A percentile compares a stretch with the other conserved stretches of the same genome.
phyloP scores from a whole-genome alignment of 2,329 filamentous ascomycete species.

The Aspergillus ochraceoroseus region DNA sequence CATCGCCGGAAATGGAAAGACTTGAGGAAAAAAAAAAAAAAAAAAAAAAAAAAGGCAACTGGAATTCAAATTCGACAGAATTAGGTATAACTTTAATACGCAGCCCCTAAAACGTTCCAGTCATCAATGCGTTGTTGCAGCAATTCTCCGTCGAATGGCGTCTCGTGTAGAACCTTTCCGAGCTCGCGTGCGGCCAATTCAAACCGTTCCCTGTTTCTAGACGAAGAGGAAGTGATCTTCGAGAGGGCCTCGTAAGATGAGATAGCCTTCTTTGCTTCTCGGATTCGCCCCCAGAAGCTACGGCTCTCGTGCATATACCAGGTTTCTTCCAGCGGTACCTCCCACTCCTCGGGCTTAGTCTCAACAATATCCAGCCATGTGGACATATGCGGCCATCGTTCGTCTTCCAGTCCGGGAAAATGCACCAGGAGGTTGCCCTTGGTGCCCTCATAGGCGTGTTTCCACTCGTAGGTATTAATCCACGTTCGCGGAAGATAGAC shows the following conservation, averaged over 20 bases:
- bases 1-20: no score
- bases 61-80: neutral
- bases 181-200: conserved; percentile 15
- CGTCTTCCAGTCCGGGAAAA: conserved; percentile 26
- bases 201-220: neutral
- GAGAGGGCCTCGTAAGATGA: neutral
- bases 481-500: conserved; percentile 24
- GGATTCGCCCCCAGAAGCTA: conserved; percentile 23
- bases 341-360: conserved; percentile 20
- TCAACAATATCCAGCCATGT: conserved; percentile 27
- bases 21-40: no score
- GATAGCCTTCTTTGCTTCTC: conserved; percentile 2
- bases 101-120: conserved; percentile 5
- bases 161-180: conserved; percentile 12
- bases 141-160: conserved; percentile 14
- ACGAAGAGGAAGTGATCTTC: neutral
- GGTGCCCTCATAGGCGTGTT: conserved; percentile 26
- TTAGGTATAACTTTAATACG: no score
- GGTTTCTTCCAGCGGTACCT: conserved; percentile 23
- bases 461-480: conserved; percentile 29
- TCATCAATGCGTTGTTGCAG: conserved; percentile 16
- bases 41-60: neutral
- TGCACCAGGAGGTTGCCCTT: conserved; percentile 31
- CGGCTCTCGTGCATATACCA: conserved; percentile 18
- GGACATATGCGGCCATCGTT: conserved; percentile 26